A percentile compares a stretch with the other conserved stretches of the same genome.
Evolutionary conservation across 2,329 filamentous ascomycete genomes (phyloP).

Genomic region (Exophiala calicioides): DNA sequence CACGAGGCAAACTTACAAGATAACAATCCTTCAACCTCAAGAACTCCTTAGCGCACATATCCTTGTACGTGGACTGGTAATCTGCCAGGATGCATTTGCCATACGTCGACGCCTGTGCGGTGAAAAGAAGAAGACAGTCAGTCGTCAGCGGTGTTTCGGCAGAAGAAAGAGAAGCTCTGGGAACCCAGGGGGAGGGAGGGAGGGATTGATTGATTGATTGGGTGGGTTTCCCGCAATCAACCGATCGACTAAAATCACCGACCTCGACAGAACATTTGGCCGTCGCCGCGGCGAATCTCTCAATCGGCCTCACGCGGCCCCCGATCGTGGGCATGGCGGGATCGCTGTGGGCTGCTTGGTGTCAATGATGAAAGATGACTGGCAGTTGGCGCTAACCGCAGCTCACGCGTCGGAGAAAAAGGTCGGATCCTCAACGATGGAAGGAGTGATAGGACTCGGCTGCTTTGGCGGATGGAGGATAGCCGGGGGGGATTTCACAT

Average conservation of each 20-base stretch:
- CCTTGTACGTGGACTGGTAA: constrained; percentile 86
- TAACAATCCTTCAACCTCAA: constrained; percentile 84
- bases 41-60: constrained; percentile 87
- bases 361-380: too few relatives aligned
- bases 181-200: too few relatives aligned
- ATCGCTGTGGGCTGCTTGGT: too few relatives aligned
- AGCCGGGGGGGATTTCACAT: too few relatives aligned
- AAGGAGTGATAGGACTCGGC: too few relatives aligned
- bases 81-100: constrained; percentile 89
- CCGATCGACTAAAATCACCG: constrained; percentile 25
- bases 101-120: constrained; percentile 71
- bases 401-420: too few relatives aligned
- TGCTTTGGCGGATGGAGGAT: too few relatives aligned
- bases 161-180: too few relatives aligned
- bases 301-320: constrained; percentile 61
- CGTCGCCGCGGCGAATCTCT: constrained; percentile 66
- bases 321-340: constrained; percentile 42
- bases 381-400: too few relatives aligned
- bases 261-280: constrained; percentile 69
- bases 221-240: background rate
- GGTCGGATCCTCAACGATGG: too few relatives aligned
- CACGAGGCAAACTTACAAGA: constrained; percentile 59
- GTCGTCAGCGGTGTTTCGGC: background rate
- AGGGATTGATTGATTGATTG: too few relatives aligned
- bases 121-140: background rate